phyloP scores from a whole-genome alignment of 495 filamentous ascomycete species.

The Xylaria flabelliformis region DNA sequence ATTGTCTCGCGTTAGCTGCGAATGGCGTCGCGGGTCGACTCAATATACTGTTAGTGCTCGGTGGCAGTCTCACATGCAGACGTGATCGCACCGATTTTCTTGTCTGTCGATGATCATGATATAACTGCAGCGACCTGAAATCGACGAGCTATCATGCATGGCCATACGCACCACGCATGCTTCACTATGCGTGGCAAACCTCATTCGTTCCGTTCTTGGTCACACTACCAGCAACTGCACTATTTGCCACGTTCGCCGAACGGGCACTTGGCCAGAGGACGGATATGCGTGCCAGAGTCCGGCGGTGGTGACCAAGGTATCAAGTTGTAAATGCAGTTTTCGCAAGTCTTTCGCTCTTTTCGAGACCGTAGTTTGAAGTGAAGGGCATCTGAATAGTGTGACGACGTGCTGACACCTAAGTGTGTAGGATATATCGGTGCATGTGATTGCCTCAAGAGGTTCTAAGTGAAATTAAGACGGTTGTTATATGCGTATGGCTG shows the following conservation, averaged over 20 bases:
- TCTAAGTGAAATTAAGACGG: not conserved
- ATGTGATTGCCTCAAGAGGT: constrained; percentile 34
- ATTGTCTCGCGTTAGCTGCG: constrained; percentile 13
- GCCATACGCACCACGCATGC: not conserved
- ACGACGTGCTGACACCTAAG: constrained; percentile 48
- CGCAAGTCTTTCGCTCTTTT: constrained; percentile 41
- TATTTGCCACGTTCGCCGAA: constrained; percentile 46
- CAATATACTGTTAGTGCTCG: constrained; percentile 28
- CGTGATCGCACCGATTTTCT: constrained; percentile 48
- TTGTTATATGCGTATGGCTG: not conserved
- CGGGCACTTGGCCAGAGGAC: constrained; percentile 45
- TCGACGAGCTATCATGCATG: not conserved
- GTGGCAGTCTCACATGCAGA: constrained; percentile 46
- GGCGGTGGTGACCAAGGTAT: constrained; percentile 48
- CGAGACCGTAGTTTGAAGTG: constrained; percentile 30
- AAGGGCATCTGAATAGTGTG: constrained; percentile 44
- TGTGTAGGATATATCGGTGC: constrained; percentile 44
- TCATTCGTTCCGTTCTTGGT: constrained; percentile 47
- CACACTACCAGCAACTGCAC: constrained; percentile 54
- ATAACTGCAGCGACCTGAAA: constrained; percentile 46
- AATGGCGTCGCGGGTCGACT: not conserved
- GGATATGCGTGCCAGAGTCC: constrained; percentile 37
- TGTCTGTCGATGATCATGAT: constrained; percentile 50
- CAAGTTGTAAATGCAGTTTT: constrained; percentile 39
- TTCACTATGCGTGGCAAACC: constrained; percentile 27